Percentiles rank a stretch among this genome's conserved stretches.
These are phyloP conservation scores for Colletotrichum tamarilloi DNA, from an alignment of 2,329 filamentous ascomycete species.

Conservation along the genomic window DNA sequence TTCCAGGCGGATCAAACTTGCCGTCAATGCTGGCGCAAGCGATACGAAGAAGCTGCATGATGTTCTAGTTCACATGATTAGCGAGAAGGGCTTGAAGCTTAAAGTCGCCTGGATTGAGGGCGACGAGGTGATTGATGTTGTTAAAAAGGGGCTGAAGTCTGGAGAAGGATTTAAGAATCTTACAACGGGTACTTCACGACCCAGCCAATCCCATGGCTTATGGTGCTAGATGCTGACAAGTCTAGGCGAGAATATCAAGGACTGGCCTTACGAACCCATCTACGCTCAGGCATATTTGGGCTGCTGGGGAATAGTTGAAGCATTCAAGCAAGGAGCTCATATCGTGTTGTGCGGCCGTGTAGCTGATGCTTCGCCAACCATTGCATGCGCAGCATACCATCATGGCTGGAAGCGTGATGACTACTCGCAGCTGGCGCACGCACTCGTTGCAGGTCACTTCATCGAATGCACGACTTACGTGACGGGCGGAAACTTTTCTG, in stretches of 20 bases:
- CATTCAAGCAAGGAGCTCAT: slow-evolving; percentile 52
- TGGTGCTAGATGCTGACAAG: background rate
- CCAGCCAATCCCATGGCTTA: too few species aligned
- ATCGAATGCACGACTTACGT: slow-evolving; percentile 64
- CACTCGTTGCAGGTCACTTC: slow-evolving; percentile 59
- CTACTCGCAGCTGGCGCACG: slow-evolving; percentile 58
- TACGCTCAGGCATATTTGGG: slow-evolving; percentile 62
- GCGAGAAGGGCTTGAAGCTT: slow-evolving; percentile 41
- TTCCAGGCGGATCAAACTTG: slow-evolving; percentile 47
- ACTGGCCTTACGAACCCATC: slow-evolving; percentile 38
- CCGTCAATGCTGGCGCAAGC: slow-evolving; percentile 53
- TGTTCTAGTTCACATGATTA: slow-evolving; percentile 45
- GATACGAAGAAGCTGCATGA: slow-evolving; percentile 48
- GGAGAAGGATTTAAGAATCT: slow-evolving; percentile 25
- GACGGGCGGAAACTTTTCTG: slow-evolving; percentile 64
- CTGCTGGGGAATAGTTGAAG: slow-evolving; percentile 54
- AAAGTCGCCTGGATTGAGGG: slow-evolving; percentile 52
- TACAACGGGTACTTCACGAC: slow-evolving; percentile 17
- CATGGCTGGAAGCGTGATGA: slow-evolving; percentile 56
- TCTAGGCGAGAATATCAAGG: slow-evolving; percentile 9
- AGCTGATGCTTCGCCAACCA: slow-evolving; percentile 58
- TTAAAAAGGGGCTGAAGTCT: slow-evolving; percentile 4
- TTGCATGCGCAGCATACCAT: slow-evolving; percentile 64
- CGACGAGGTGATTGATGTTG: slow-evolving; percentile 49
- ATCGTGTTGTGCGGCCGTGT: slow-evolving; percentile 57